Evolutionary conservation across 2,329 filamentous ascomycete genomes (phyloP).

Genomic region (Thelonectria rubi): DNA sequence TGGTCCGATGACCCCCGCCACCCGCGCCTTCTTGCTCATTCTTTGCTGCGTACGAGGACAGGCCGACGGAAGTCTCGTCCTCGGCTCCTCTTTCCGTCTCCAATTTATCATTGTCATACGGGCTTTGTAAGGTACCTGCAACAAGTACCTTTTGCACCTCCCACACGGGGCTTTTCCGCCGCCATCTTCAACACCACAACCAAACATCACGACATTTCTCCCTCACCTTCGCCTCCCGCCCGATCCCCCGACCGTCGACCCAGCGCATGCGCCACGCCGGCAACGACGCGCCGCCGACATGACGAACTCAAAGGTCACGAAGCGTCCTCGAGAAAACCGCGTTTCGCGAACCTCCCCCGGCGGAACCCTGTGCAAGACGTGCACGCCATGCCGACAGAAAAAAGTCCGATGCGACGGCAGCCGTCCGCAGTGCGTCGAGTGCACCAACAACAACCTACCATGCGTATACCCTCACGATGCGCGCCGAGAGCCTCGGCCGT

Average conservation of each 20-base stretch:
- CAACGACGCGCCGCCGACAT: constrained; percentile 25
- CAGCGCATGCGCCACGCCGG: constrained; percentile 17
- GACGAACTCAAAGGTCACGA: constrained; percentile 38
- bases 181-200: constrained; percentile 23
- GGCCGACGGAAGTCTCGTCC: constrained; percentile 8
- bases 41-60: neutral
- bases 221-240: neutral
- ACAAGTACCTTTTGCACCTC: neutral
- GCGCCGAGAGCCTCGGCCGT: constrained; percentile 44
- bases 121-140: constrained; percentile 9
- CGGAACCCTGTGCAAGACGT: constrained; percentile 47
- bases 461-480: constrained; percentile 49
- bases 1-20: constrained; percentile 13
- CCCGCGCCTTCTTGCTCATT: constrained; percentile 2
- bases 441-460: constrained; percentile 39
- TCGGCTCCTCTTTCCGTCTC: constrained; percentile 17
- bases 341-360: constrained; percentile 34
- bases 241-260: constrained; percentile 1
- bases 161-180: constrained; percentile 4
- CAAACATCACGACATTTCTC: constrained; percentile 20
- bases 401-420: constrained; percentile 49
- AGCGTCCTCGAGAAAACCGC: constrained; percentile 37
- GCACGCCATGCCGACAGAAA: constrained; percentile 48
- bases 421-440: constrained; percentile 46
- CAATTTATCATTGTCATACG: neutral